Conservation (phyloP, 106 monocot genomes). For the Dendrobium huoshanense region DNA sequence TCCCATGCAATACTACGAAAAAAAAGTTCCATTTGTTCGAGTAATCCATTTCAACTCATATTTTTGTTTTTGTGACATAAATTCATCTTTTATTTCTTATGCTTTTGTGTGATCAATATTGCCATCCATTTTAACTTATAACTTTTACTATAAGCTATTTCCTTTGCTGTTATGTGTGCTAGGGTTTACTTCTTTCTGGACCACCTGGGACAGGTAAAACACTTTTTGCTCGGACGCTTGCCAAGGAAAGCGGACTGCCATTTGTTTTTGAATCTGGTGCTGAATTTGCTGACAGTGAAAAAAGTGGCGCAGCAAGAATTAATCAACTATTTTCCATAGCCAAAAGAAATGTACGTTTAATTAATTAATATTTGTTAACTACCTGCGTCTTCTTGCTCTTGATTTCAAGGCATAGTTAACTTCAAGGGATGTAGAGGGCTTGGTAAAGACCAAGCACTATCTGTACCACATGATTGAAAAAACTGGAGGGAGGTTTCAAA, state of each 20-base stretch:
- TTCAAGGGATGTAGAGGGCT: background rate
- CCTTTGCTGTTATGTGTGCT: background rate
- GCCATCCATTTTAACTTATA: background rate
- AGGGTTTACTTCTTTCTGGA: constrained; percentile 84
- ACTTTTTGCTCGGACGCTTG: constrained; percentile 79
- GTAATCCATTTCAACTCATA: constrained; percentile 23
- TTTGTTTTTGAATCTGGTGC: constrained; percentile 93
- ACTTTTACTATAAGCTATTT: background rate
- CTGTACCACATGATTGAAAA: background rate
- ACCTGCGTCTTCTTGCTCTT: background rate
- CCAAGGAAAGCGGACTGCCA: constrained; percentile 88
- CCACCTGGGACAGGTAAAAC: constrained; percentile 94
- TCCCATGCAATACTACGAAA: constrained; percentile 88
- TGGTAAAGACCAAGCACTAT: background rate
- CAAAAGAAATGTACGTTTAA: constrained; percentile 71
- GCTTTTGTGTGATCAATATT: background rate
- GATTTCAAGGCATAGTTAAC: background rate
- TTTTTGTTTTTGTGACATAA: background rate
- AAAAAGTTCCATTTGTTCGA: constrained; percentile 79
- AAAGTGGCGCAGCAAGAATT: constrained; percentile 86
- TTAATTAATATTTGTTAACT: background rate
- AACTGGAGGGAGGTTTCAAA: background rate
- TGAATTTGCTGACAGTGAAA: constrained; percentile 89
- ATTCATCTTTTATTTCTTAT: constrained; percentile 1
- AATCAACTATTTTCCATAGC: constrained; percentile 82